Base-by-base conservation (phyloP, 371 early-diverging fungal species). In the Syncephalastrum contaminatum region DNA sequence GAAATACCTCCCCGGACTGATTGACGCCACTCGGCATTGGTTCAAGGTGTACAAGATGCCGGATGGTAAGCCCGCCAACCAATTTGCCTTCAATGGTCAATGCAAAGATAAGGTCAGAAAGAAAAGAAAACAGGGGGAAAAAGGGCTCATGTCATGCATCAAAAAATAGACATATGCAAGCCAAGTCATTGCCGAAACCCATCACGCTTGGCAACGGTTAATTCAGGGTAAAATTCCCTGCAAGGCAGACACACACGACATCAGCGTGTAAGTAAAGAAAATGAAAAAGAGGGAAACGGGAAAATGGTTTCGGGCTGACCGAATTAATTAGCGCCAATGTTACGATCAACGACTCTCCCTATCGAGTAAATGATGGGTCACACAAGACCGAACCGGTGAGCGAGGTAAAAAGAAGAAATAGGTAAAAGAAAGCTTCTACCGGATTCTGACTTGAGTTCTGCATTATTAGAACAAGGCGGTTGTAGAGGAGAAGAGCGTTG, bases 41-140 rank as follows among this genome's bases (percentile, higher is more conserved):
- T 98, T 99, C 91, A 91, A 93, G 64, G 88, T 96, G 72, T 99
- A 99, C 88, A 99, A 99, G 85, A 91, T 99, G 71, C 99, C 99
- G 24, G 99, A 99, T 83, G 98, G 98, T 54, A 99, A 99, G 84
- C 94, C 94, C 51, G 94, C 92, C 75, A 99, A 99, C 84, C 78
- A 88, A 73, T 99, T 99, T 81, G 99, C 98, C 42, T 96, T 99
- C 75, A 78, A 84, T 68, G 99, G 98, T 55, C 83, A 92, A 72
- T 91, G 90, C 68, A 88, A 89, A 75, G 83, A 91, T 73, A 89
- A 78, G 65, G 83, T 80, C 59, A 58, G 22, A 30, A 30, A 30
- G 21, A 43, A 16, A 40, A 20, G 2, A 30, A 25, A 25, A 14
- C 50, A 16, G 16, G 16, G 16, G 41, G 8, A 41, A 18, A 18